phyloP scores from a whole-genome alignment of 305 asterid genomes.

The Fraxinus latifolia region DNA sequence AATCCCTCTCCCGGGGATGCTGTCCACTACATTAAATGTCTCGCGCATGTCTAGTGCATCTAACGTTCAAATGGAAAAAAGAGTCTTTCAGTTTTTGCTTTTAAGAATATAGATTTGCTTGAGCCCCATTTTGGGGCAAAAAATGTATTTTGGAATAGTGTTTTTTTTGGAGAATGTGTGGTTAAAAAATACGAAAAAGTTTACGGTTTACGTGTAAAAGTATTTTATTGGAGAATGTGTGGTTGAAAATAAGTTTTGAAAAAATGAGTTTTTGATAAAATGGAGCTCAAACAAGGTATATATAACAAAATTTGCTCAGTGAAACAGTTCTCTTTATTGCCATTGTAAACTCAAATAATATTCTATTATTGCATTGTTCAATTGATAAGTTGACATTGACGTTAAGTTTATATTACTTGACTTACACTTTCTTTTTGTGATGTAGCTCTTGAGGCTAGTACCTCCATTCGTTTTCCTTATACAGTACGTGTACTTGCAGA shows the following conservation, averaged over 20 bases:
- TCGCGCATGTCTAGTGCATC: neutral
- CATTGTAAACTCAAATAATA: neutral
- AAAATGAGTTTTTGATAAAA: too few species aligned
- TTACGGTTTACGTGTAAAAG: too few species aligned
- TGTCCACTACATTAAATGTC: neutral
- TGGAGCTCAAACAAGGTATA: too few species aligned
- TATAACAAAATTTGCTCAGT: neutral
- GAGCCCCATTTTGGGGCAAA: too few species aligned
- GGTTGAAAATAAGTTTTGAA: too few species aligned
- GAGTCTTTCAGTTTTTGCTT: neutral
- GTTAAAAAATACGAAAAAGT: too few species aligned
- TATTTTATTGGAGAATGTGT: neutral
- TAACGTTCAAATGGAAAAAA: neutral
- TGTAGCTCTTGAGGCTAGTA: constrained; percentile 79
- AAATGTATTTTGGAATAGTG: too few species aligned
- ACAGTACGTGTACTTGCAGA: constrained; percentile 43
- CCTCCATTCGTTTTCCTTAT: constrained; percentile 43
- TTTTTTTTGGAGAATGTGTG: neutral
- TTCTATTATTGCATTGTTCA: neutral
- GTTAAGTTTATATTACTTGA: constrained; percentile 3
- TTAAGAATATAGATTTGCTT: too few species aligned
- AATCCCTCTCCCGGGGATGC: neutral
- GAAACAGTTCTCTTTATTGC: neutral
- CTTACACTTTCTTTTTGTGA: constrained; percentile 21
- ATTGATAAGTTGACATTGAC: neutral